Base-by-base conservation (phyloP, 129 eudicot genomes). In the Dittrichia graveolens region DNA sequence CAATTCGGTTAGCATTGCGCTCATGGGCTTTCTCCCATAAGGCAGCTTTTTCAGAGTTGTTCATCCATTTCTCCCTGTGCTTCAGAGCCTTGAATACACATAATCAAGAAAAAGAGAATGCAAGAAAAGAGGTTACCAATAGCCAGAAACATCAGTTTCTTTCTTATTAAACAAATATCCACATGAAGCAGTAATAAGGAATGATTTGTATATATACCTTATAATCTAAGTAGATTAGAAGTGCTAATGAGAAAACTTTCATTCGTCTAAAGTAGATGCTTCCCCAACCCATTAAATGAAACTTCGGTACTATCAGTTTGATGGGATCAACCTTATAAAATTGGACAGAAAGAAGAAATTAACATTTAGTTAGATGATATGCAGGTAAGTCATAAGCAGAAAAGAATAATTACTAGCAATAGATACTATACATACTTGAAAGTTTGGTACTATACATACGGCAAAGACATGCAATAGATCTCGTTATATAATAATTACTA, bases 1-100 rank as follows among this genome's bases (percentile, higher is more conserved):
- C 91, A 53, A 92, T 89, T 75, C 97, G 96, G 79, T 80, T 89
- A 43, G 96, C 97, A 83, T 92, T 92, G 41, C 97, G 96, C 73
- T 89, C 94, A 76, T 92, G 97, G 78, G 89, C 94, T 70, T 81
- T 92, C 75, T 89, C 85, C 97, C 97, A 92, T 63, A 89, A 70
- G 37, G 78, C 77, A 59, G 69, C 83, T 80, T 74, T 76, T 67
- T 89, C 91, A 55, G 89, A 69, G 66, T 61, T 83, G 54, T 46
- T 85, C 5, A 70, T 71, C 94, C 94, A 89, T 82, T 89, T 92
- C 74, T 85, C 91, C 73, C 94, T 86, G 64, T 89, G 87, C 82
- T 92, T 95, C 70, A 88, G 79, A 72, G 96, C 71, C 96, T 92
- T 60, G 52, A 50, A 15, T 49, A 19, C 62, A 69, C 37, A 60